Base-by-base conservation (phyloP, 2,329 filamentous ascomycete species). In the Simplicillium aogashimaense region DNA sequence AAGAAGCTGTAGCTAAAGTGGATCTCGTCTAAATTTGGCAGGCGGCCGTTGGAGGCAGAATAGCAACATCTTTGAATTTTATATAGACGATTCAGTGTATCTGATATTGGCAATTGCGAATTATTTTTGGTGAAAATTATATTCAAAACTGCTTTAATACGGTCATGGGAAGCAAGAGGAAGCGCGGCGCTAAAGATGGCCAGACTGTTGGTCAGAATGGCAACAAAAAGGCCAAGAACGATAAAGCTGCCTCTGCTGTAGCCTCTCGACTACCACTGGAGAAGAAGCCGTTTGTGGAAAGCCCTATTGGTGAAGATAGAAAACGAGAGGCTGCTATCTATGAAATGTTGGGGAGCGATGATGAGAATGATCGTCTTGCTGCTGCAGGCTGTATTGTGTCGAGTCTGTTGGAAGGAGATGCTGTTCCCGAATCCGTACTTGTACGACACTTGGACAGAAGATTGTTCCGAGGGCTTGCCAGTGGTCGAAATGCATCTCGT, bases 381-480 rank as follows among this genome's bases (percentile, higher is more conserved):
- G 77, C 78, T 7, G 78, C 76, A 25, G 69, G 72, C 44, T 72
- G 69, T 16, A 72, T 81, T 28, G 59, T 81, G 6, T 72, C 71
- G 0, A 70, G 70, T 7, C 65, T 82, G 2, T 53, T 81, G 1
- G 67, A 58, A 31, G 65, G 63, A 34, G 60, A 73, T 15, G 63
- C 64, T 28, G 71, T 70, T 3, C 47, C 67, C 3, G 75, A 81
- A 53, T 50, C 63, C 1, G 70, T 75, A 3, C 62, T 82, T 12
- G 58, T 69, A 48, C 65, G 75, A 43, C 78, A 82, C 50, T 62
- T 82, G 25, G 74, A 78, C 47, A 75, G 76, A 54, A 74, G 83
- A 18, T 69, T 98, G 30, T 86, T 95, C 58, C 79, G 86, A 40
- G 92, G 92, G 32, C 77, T 97, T 14, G 88, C 89, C 45, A 95